Evolutionary conservation across 306 rosid species (phyloP).

Genomic region (Betula pendula): DNA sequence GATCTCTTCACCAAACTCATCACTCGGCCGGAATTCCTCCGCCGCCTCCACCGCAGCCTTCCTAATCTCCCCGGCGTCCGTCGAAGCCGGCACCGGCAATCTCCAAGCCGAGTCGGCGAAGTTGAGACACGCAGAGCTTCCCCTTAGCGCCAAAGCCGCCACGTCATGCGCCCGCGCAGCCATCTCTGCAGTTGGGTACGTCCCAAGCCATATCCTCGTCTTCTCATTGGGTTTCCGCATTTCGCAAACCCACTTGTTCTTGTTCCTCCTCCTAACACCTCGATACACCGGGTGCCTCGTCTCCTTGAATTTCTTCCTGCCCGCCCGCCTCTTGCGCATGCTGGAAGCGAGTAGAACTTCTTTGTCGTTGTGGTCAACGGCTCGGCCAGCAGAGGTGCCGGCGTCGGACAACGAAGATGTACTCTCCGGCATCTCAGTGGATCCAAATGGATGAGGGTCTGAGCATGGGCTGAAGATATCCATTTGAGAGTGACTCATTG

Average conservation of each 20-base stretch:
- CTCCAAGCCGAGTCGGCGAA: slow-evolving; percentile 73
- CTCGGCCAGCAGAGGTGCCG: neutral
- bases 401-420: slow-evolving; percentile 18
- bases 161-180: slow-evolving; percentile 93
- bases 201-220: slow-evolving; percentile 80
- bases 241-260: slow-evolving; percentile 88
- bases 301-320: slow-evolving; percentile 64
- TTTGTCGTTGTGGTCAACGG: too few species aligned
- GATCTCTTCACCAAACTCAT: slow-evolving; percentile 10
- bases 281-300: slow-evolving; percentile 82
- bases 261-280: slow-evolving; percentile 70
- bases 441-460: neutral
- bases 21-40: slow-evolving; percentile 25
- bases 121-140: slow-evolving; percentile 68
- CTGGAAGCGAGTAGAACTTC: slow-evolving; percentile 52
- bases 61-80: slow-evolving; percentile 47
- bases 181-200: slow-evolving; percentile 73
- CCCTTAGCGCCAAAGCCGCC: slow-evolving; percentile 61
- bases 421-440: slow-evolving; percentile 11
- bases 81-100: slow-evolving; percentile 43
- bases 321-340: slow-evolving; percentile 68
- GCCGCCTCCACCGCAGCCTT: slow-evolving; percentile 67
- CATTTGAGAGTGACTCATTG: slow-evolving; percentile 23
- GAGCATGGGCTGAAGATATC: slow-evolving; percentile 12
- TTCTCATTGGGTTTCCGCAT: slow-evolving; percentile 68